Evolutionary conservation across 805 yeast genomes (phyloP).

Genomic region (Candida insectorum): DNA sequence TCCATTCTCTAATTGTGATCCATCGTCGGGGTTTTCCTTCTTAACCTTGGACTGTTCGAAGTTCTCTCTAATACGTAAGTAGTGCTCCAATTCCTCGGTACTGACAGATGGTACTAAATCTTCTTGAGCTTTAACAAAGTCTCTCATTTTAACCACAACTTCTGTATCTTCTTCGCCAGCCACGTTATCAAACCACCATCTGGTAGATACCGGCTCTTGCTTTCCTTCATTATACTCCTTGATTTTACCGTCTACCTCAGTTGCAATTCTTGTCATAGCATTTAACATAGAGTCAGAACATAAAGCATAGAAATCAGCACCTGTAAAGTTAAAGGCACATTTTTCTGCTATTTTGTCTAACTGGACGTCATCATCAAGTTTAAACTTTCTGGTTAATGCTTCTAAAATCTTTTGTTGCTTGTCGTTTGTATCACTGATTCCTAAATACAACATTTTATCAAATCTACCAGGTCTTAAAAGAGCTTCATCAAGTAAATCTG

Average conservation of each 20-base stretch:
- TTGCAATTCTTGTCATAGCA: constrained; percentile 91
- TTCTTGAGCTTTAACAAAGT: constrained; percentile 71
- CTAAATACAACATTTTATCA: constrained; percentile 91
- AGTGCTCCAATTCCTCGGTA: constrained; percentile 80
- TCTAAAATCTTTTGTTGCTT: constrained; percentile 82
- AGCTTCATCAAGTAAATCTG: constrained; percentile 93
- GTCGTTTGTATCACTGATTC: constrained; percentile 86
- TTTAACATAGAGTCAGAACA: constrained; percentile 95
- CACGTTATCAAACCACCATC: constrained; percentile 89
- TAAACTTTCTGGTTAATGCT: constrained; percentile 85
- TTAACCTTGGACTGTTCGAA: constrained; percentile 68
- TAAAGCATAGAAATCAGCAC: constrained; percentile 96
- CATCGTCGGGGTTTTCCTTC: constrained; percentile 14
- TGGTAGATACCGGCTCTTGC: constrained; percentile 50
- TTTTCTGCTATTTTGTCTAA: constrained; percentile 55
- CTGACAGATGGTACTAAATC: constrained; percentile 84
- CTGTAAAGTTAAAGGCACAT: constrained; percentile 91
- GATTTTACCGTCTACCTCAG: constrained; percentile 66
- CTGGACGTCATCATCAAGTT: constrained; percentile 56
- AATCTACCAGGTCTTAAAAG: constrained; percentile 90
- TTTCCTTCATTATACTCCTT: constrained; percentile 42
- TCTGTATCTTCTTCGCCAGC: constrained; percentile 65
- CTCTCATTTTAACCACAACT: constrained; percentile 67
- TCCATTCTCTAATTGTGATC: constrained; percentile 1
- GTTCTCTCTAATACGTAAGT: constrained; percentile 69